Base-by-base conservation (phyloP, 495 filamentous ascomycete species). In the Zalerion maritima region DNA sequence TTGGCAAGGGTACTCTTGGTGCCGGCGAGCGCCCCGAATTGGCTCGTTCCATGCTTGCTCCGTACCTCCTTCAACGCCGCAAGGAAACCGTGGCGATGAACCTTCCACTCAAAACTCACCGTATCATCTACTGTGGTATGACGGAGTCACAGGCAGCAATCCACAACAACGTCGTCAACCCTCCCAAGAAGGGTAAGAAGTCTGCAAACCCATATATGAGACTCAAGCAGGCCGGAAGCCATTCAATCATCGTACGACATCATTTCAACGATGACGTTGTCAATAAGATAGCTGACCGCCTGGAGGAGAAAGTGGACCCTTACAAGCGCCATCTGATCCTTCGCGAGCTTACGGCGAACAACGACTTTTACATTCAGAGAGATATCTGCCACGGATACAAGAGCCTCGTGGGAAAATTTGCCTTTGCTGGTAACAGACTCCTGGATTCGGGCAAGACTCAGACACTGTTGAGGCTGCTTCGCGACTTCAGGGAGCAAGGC, bases 1-100 rank as follows among this genome's bases (percentile, higher is more conserved):
- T 70, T 3, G 70, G 79, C 30, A 71, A 79, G 32, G 73, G 74
- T 2, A 75, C 83, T 4, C 60, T 96, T 3, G 57, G 96, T 2
- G 89, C 85, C 0, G 71, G 69, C 4, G 81, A 93, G 48, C 75
- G 89, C 3, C 89, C 94, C 27, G 66, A 69, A 13, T 67, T 84
- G 18, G 89, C 89, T 0, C 76, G 82, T 24, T 80, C 83, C 0
- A 94, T 97, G 65, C 73, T 97, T 50, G 81, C 87, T 20, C 89
- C 89, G 0, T 97, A 96, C 47, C 80, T 97, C 14, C 58, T 97
- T 0, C 83, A 91, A 21, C 68, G 89, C 4, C 86, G 89, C 57
- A 97, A 97, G 55, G 75, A 81, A 24, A 85, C 94, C 40, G 91
- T 96, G n/a, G 64, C 94, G 7, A 73, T 75, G 42, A 73, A 89